Evolutionary conservation across 257 asterid species (phyloP), one percentile per base, ranked within the genome.

Genomic region (Nicotiana knightiana): DNA sequence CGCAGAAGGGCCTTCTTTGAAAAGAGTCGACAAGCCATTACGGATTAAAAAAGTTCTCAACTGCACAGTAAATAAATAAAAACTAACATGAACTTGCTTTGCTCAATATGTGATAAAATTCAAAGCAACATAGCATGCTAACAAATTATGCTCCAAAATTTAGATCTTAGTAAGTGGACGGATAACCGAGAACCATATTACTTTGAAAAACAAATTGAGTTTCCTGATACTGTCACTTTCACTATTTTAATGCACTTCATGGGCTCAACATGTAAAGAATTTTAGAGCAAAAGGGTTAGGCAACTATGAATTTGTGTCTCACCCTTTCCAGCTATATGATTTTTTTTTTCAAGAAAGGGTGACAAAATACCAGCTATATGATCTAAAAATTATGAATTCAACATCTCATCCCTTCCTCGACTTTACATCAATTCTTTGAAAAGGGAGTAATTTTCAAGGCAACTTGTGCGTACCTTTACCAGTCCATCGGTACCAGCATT

Each of bases 1-100:
- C 3, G 97, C 97, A 85, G 95, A 86, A 86, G 92, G 95, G 39
- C 98, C 99, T 88, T 96, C 93, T 86, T 93, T 96, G 64, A 96
- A 96, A 86, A 96, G 98, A 89, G 90, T 83, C 24, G 94, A 66
- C 85, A 96, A 86, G 85, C 99, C 98, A 89, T 96, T 96, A 86
- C 99, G 92, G 82, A 96, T 94, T 85, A 94, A 86, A 87, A 96
- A 96, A 58, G 99, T 93, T 83, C 98, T 86, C 84, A 93, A 59
- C 99, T 96, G 94, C 89, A 86, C 67, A 85, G 77, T 70, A 55
- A 9, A 84, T 55, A 59, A 71, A 26, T 39, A 75, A 26, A 46
- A 46, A 46, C 28, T 75, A 51, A 7, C 7, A 30, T 32, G 55
- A 79, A 68, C 30, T 65, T 48, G 26, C 62, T 24, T 32, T 26